Conservation (phyloP, 148 eudicot species). For the Arbutus unedo region DNA sequence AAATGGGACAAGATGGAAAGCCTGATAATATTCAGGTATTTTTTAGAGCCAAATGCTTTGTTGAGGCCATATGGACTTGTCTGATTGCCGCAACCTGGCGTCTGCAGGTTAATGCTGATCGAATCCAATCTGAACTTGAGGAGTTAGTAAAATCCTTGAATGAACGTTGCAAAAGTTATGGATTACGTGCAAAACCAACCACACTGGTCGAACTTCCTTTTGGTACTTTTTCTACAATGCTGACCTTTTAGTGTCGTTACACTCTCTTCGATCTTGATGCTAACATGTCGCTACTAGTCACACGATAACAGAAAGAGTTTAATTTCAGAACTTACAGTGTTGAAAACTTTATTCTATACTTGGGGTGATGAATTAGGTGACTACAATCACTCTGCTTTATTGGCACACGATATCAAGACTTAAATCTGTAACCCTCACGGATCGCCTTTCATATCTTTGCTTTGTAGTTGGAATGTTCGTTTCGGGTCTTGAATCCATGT, state of each 20-base stretch:
- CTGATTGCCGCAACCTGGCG: slow-evolving; percentile 8
- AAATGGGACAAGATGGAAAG: slow-evolving; percentile 47
- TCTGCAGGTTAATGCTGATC: slow-evolving; percentile 58
- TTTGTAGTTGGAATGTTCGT: not conserved
- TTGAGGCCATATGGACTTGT: slow-evolving; percentile 10
- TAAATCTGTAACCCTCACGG: not conserved
- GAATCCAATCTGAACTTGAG: slow-evolving; percentile 69
- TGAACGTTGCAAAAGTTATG: slow-evolving; percentile 95
- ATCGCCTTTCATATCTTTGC: slow-evolving; percentile 2
- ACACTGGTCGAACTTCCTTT: slow-evolving; percentile 92
- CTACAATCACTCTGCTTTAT: not conserved
- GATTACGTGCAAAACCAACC: slow-evolving; percentile 87
- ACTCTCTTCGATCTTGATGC: not conserved
- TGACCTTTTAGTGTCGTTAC: slow-evolving; percentile 5
- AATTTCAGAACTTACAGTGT: not conserved
- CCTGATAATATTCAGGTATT: slow-evolving; percentile 43
- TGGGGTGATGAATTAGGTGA: slow-evolving; percentile 1
- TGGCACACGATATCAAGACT: not conserved
- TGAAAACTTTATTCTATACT: slow-evolving; percentile 1
- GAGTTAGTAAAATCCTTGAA: slow-evolving; percentile 78
- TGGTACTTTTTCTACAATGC: slow-evolving; percentile 44
- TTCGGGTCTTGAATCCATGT: not conserved
- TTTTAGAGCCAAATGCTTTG: slow-evolving; percentile 10
- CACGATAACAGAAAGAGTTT: not conserved
- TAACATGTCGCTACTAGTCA: not conserved